Conservation (phyloP, 352 stramenopile genomes). For the Globisporangium barbulae region DNA sequence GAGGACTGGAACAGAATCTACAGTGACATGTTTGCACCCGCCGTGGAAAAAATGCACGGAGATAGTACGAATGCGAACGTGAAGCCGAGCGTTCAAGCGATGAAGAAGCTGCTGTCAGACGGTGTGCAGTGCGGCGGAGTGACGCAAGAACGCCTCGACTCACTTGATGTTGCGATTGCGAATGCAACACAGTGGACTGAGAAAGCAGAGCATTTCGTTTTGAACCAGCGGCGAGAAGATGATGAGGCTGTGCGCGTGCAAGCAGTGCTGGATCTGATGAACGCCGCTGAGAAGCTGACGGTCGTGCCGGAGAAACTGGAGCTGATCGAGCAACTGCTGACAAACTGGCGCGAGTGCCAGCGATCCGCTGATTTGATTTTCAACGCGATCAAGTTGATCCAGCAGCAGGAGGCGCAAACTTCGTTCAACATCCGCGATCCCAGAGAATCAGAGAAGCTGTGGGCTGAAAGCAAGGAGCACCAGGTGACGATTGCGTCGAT, state of each 20-base stretch:
- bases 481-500: constrained; percentile 17
- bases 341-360: constrained; percentile 28
- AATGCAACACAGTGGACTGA: constrained; percentile 24
- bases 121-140: constrained; percentile 27
- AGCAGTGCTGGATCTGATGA: constrained; percentile 21
- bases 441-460: constrained; percentile 6
- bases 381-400: constrained; percentile 19
- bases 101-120: constrained; percentile 31
- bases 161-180: constrained; percentile 25
- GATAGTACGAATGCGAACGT: neutral
- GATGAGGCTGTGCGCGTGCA: constrained; percentile 10
- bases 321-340: constrained; percentile 23
- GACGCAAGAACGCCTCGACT: constrained; percentile 25
- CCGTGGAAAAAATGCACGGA: neutral
- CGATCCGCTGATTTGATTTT: constrained; percentile 21
- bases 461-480: constrained; percentile 14
- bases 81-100: constrained; percentile 19
- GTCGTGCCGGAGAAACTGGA: constrained; percentile 22
- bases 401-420: constrained; percentile 19
- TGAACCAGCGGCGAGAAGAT: constrained; percentile 1
- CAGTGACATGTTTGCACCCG: constrained; percentile 18
- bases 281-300: constrained; percentile 23
- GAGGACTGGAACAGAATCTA: constrained; percentile 41
- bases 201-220: constrained; percentile 24
- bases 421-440: constrained; percentile 15